These are phyloP conservation scores for Ordospora pajunii DNA, from an alignment of 371 early-diverging fungal species.

Conservation along the genomic window DNA sequence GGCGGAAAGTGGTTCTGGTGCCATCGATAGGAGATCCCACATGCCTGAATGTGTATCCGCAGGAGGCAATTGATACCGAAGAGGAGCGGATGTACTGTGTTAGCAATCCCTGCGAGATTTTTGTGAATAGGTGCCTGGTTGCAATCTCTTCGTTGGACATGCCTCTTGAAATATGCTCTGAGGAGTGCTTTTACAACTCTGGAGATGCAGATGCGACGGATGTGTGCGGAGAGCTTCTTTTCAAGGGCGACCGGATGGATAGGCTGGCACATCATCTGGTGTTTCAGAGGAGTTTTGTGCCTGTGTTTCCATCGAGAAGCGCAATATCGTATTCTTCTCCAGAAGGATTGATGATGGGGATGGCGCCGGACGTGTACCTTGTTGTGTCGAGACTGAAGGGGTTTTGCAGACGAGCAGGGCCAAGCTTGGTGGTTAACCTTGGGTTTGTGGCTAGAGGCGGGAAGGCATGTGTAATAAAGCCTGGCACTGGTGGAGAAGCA, in stretches of 20 bases:
- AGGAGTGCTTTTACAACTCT: slow-evolving; percentile 19
- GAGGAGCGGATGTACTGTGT: neutral
- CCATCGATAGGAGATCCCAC: slow-evolving; percentile 33
- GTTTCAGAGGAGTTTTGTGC: slow-evolving; percentile 48
- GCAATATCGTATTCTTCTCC: slow-evolving; percentile 4
- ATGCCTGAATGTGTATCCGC: slow-evolving; percentile 33
- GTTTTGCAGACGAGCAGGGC: slow-evolving; percentile 34
- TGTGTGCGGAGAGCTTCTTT: slow-evolving; percentile 26
- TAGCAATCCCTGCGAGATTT: slow-evolving; percentile 41
- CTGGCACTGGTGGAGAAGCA: too few species aligned
- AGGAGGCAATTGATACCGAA: neutral
- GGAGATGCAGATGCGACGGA: neutral
- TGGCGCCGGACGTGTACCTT: slow-evolving; percentile 47
- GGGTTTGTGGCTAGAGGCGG: slow-evolving; percentile 1
- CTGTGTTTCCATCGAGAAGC: slow-evolving; percentile 33
- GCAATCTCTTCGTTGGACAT: slow-evolving; percentile 28
- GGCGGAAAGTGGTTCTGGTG: slow-evolving; percentile 30
- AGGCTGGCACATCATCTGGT: slow-evolving; percentile 41
- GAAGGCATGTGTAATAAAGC: too few species aligned
- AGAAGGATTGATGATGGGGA: slow-evolving; percentile 13
- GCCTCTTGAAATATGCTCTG: slow-evolving; percentile 14
- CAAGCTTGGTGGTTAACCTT: slow-evolving; percentile 38
- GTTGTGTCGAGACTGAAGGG: slow-evolving; percentile 22
- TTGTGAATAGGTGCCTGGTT: slow-evolving; percentile 35
- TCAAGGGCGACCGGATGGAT: slow-evolving; percentile 8